phyloP scores from a whole-genome alignment of 2,329 filamentous ascomycete species.

The Dothideomycetes sp. region DNA sequence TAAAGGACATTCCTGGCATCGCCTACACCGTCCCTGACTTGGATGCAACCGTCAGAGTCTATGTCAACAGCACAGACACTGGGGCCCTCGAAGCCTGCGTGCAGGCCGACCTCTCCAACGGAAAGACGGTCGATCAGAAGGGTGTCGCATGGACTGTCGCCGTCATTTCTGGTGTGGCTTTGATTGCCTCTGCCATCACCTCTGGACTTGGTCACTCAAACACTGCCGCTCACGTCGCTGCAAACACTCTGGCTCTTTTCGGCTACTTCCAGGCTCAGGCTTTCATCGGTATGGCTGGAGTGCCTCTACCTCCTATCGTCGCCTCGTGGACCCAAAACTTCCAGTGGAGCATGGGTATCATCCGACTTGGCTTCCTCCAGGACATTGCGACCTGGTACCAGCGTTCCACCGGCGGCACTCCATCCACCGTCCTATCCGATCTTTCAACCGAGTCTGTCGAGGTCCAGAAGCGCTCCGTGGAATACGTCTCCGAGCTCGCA shows the following conservation, averaged over 20 bases:
- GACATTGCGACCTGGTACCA: constrained; percentile 91
- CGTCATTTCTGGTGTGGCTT: constrained; percentile 71
- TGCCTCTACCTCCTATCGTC: constrained; percentile 76
- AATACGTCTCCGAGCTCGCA: constrained; percentile 33
- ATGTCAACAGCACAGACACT: constrained; percentile 61
- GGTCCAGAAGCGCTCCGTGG: constrained; percentile 57
- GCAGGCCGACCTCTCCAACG: constrained; percentile 79
- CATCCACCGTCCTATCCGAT: constrained; percentile 65
- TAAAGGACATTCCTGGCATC: constrained; percentile 64
- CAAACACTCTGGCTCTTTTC: constrained; percentile 88
- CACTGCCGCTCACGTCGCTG: constrained; percentile 85
- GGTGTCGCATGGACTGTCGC: constrained; percentile 86
- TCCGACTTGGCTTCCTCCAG: constrained; percentile 78
- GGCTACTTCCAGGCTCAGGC: constrained; percentile 92
- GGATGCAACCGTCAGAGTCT: constrained; percentile 73
- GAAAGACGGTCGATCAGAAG: constrained; percentile 79
- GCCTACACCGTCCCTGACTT: constrained; percentile 85
- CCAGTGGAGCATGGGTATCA: constrained; percentile 96
- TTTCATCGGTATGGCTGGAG: constrained; percentile 74
- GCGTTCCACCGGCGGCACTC: constrained; percentile 77
- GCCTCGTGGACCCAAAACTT: constrained; percentile 95
- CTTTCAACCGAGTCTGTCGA: constrained; percentile 70
- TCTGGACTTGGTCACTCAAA: constrained; percentile 88
- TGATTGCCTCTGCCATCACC: constrained; percentile 76
- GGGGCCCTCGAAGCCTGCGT: constrained; percentile 67